Base-by-base conservation (phyloP, 306 rosid species). In the Fragaria ananassa region DNA sequence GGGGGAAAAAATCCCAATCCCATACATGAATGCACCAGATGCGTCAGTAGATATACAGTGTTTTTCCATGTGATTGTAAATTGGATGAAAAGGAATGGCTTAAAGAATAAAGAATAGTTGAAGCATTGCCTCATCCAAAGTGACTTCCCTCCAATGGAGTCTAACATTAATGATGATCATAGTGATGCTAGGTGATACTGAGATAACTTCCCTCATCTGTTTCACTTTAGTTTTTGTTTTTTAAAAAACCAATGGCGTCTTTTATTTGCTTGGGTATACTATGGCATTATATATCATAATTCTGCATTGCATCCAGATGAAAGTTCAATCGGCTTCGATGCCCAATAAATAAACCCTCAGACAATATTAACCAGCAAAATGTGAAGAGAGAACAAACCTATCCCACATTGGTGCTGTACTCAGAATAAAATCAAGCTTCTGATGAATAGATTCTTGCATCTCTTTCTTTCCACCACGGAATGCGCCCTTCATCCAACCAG, bases 361-460 rank as follows among this genome's bases (percentile, higher is more conserved):
- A 21, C 34, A 45, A 75, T 12, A 81, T 42, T 68, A 57, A 34
- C 42, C 39, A 77, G 45, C 49, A 76, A 74, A 45, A 53, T 45
- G 31, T 60, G 66, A 18, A 83, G 68, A 80, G 58, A 66, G 61
- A 80, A 88, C 91, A 63, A 71, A 94, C 99, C 95, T 92, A 76
- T 95, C 99, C 99, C 99, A 95, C 81, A 88, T 88, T 27, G 99
- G 99, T 79, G 99, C 93, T 5, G 97, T 88, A 86, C 86, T 78
- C 66, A 95, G 88, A 50, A 86, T 79, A 49, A 85, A 88, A 76
- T 89, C 84, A 78, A 95, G 90, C 83, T 89, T 88, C 82, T 90
- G 89, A 75, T 76, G 83, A 45, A 76, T 19, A 58, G 95, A 87
- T 73, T 88, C 97, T 60, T 87, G 86, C 78, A 42, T 86, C 73